Conservation (phyloP, 441 rosid genomes). For the Capsella rubella region DNA sequence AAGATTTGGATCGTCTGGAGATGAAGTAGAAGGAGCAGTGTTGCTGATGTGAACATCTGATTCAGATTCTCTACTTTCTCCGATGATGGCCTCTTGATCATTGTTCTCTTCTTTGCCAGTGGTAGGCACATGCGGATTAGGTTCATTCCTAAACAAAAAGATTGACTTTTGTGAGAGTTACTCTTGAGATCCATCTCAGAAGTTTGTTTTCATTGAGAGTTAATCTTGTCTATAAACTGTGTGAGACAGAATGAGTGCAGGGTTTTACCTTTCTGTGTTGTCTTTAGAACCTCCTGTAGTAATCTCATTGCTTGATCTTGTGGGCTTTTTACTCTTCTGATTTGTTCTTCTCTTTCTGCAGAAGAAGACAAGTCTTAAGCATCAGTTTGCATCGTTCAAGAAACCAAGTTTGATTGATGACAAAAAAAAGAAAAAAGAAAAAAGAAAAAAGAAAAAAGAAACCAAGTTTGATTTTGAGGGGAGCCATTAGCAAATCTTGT, state of each 20-base stretch:
- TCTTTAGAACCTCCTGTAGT: conserved; percentile 43
- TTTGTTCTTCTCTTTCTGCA: conserved; percentile 34
- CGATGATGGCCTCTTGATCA: conserved; percentile 33
- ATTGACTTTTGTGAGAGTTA: neutral
- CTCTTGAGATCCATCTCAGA: conserved; percentile 23
- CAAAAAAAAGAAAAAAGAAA: neutral
- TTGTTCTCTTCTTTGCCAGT: conserved; percentile 34
- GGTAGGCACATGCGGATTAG: conserved; percentile 22
- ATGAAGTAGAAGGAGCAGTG: conserved; percentile 41
- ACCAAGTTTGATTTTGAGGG: conserved; percentile 12
- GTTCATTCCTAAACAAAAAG: conserved; percentile 34
- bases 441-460: neutral
- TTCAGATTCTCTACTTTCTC: conserved; percentile 46
- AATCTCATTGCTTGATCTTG: conserved; percentile 39
- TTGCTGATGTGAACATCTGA: conserved; percentile 38
- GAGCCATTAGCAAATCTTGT: neutral
- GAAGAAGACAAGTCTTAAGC: neutral
- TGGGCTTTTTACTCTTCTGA: conserved; percentile 40
- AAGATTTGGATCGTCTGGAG: conserved; percentile 40
- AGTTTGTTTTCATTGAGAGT: conserved; percentile 30
- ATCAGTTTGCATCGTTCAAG: conserved; percentile 21
- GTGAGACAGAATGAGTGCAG: neutral
- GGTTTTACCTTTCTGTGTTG: conserved; percentile 53
- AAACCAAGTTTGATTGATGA: conserved; percentile 3
- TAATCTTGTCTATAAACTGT: conserved; percentile 12